Percentiles rank a stretch among this genome's conserved stretches.
phyloP scores from a whole-genome alignment of 1,284 basidiomycete genomes.

The Ustanciosporium gigantosporum region DNA sequence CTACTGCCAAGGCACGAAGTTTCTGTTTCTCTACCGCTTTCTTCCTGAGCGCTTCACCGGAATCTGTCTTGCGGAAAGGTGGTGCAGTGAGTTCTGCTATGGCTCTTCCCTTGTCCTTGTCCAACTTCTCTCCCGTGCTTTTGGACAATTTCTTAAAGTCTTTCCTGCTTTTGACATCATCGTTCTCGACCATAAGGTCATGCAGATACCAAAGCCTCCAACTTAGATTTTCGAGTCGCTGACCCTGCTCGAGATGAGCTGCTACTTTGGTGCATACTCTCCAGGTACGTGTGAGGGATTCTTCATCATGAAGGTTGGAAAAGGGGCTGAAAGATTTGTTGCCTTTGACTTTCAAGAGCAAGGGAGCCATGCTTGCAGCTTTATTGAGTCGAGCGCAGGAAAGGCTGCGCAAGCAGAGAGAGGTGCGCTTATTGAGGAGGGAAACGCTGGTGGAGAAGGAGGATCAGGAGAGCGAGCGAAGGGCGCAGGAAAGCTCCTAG shows the following conservation, averaged over 20 bases:
- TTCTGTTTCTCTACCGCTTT: constrained; percentile 35
- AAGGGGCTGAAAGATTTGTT: constrained; percentile 51
- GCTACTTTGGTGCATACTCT: constrained; percentile 43
- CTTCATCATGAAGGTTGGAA: constrained; percentile 44
- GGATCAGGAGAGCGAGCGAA: no score
- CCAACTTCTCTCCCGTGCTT: constrained; percentile 40
- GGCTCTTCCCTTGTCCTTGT: constrained; percentile 31
- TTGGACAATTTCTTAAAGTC: constrained; percentile 37
- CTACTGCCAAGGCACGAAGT: constrained; percentile 33
- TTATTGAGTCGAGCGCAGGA: no score
- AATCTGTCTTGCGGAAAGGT: constrained; percentile 36
- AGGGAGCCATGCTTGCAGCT: constrained; percentile 27
- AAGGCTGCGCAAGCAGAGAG: no score
- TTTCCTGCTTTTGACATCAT: constrained; percentile 30
- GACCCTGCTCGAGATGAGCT: constrained; percentile 49
- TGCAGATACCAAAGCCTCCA: constrained; percentile 51
- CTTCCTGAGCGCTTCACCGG: constrained; percentile 32
- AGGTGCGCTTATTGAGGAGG: no score
- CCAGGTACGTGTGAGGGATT: constrained; percentile 42
- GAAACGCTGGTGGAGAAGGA: no score
- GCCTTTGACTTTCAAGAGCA: constrained; percentile 42
- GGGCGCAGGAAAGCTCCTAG: no score
- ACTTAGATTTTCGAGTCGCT: constrained; percentile 49
- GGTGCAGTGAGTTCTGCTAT: constrained; percentile 42
- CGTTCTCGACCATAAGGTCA: constrained; percentile 39